phyloP scores from a whole-genome alignment of 139 green algal species.

The Penium margaritaceum region DNA sequence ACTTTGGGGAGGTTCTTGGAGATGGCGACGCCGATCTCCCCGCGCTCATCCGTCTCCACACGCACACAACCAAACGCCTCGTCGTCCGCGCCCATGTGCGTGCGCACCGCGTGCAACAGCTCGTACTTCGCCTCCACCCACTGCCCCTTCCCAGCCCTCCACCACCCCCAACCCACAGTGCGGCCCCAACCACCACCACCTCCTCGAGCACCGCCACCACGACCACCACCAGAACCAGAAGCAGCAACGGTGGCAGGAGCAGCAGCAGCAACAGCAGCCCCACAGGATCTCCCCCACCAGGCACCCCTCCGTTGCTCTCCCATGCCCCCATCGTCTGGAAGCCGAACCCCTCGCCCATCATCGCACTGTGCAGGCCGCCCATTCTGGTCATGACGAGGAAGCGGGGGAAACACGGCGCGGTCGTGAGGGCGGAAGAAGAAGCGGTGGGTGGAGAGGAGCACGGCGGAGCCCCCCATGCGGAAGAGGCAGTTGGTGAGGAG shows the following conservation, averaged over 20 bases:
- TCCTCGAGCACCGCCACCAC: constrained; percentile 77
- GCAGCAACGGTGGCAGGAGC: constrained; percentile 81
- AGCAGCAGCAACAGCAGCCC: constrained; percentile 76
- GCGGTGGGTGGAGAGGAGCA: constrained; percentile 78
- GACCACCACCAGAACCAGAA: constrained; percentile 15
- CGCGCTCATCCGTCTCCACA: constrained; percentile 48
- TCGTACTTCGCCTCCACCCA: constrained; percentile 73
- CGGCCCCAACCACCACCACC: no score
- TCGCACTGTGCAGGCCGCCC: no score
- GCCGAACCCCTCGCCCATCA: no score
- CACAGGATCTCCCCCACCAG: no score
- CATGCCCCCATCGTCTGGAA: no score
- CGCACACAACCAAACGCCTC: constrained; percentile 75
- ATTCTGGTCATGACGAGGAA: no score
- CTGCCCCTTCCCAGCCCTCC: constrained; percentile 59
- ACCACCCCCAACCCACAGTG: no score
- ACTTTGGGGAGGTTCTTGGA: no score
- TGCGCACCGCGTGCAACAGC: constrained; percentile 73
- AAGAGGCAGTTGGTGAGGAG: constrained; percentile 95
- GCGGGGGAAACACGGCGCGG: no score
- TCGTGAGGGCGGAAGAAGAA: no score
- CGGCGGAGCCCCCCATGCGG: constrained; percentile 77
- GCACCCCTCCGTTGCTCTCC: no score
- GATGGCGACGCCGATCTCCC: constrained; percentile 65
- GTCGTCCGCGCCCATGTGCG: constrained; percentile 83